Evolutionary conservation across 305 asterid species (phyloP).

Genomic region (Striga hermonthica): DNA sequence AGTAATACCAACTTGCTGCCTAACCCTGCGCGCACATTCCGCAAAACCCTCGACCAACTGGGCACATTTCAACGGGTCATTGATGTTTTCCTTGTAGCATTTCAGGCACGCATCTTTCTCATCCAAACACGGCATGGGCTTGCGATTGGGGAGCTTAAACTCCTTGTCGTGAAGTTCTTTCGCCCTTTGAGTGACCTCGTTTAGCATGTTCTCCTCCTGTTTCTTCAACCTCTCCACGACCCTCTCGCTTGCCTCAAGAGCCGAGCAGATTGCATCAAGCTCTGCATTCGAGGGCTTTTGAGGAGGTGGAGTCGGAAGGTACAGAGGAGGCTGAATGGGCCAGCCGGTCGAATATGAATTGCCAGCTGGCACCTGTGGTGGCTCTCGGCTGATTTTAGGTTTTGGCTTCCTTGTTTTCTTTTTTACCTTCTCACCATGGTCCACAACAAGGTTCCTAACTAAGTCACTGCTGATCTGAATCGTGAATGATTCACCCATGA

Average conservation of each 20-base stretch:
- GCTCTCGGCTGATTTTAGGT: conserved; percentile 44
- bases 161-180: conserved; percentile 90
- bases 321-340: conserved; percentile 78
- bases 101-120: conserved; percentile 61
- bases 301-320: conserved; percentile 48
- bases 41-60: conserved; percentile 55
- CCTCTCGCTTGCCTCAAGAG: conserved; percentile 68
- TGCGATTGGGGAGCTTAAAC: conserved; percentile 74
- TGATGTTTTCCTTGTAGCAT: conserved; percentile 74
- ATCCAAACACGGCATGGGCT: conserved; percentile 68
- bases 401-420: conserved; percentile 69
- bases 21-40: conserved; percentile 67
- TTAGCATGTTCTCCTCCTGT: conserved; percentile 67
- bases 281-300: conserved; percentile 50
- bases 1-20: conserved; percentile 46
- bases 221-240: conserved; percentile 75
- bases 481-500: conserved; percentile 76
- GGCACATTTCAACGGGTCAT: conserved; percentile 76
- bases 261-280: conserved; percentile 60
- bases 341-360: conserved; percentile 53
- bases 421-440: conserved; percentile 57
- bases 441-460: conserved; percentile 58
- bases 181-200: conserved; percentile 83
- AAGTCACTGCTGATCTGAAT: conserved; percentile 71
- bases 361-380: conserved; percentile 34